phyloP scores from a whole-genome alignment of 2,329 filamentous ascomycete genomes.

The Teratosphaeriaceae sp. region DNA sequence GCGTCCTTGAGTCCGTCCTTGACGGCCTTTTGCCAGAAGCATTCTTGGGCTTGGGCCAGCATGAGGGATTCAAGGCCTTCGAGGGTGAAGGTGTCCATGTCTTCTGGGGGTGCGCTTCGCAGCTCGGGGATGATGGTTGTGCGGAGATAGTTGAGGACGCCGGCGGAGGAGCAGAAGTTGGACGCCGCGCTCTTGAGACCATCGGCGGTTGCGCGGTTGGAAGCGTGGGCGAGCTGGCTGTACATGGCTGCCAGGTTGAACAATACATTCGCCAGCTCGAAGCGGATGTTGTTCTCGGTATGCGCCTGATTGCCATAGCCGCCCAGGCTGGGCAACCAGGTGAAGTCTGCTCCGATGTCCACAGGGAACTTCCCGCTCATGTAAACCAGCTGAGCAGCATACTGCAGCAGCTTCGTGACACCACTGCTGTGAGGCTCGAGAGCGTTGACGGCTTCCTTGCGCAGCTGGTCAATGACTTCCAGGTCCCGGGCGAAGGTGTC shows the following conservation, averaged over 20 bases:
- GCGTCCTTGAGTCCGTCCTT: constrained; percentile 90
- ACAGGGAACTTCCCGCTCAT: constrained; percentile 93
- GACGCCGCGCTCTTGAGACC: constrained; percentile 83
- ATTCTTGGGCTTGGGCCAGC: constrained; percentile 91
- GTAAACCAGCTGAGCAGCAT: constrained; percentile 90
- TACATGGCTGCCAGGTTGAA: constrained; percentile 93
- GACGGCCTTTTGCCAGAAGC: constrained; percentile 96
- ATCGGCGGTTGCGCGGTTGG: constrained; percentile 70
- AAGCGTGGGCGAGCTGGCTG: constrained; percentile 78
- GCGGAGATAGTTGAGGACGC: constrained; percentile 73
- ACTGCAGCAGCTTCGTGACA: constrained; percentile 79
- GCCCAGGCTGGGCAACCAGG: constrained; percentile 90
- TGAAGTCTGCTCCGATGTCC: constrained; percentile 93
- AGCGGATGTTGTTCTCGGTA: constrained; percentile 57
- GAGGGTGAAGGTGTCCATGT: constrained; percentile 87
- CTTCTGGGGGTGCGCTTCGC: constrained; percentile 72
- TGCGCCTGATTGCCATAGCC: constrained; percentile 43
- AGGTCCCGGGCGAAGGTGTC: constrained; percentile 93
- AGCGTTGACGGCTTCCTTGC: constrained; percentile 80
- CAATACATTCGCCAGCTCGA: constrained; percentile 86
- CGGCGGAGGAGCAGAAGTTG: constrained; percentile 83
- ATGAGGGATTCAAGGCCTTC: constrained; percentile 77
- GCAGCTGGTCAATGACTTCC: constrained; percentile 74
- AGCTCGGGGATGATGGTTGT: constrained; percentile 73
- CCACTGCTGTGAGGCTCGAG: constrained; percentile 83